Percentiles rank a stretch among this genome's conserved stretches.
These are phyloP conservation scores for cucumber (Cucumis sativus) DNA, from an alignment of 306 rosid species.

Conservation along the genomic window Cucumber_9930_V3 NC_026656.2:17918001-17918500, in stretches of 20 bases:
- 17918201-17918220: neutral
- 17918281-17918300: neutral
- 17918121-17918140: too few species aligned
- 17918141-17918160: neutral
- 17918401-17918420: constrained; percentile 86
- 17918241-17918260: neutral
- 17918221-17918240: neutral
- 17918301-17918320: neutral
- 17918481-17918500: constrained; percentile 57
- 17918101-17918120: too few species aligned
- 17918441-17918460: constrained; percentile 96
- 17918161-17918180: neutral
- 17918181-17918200: neutral
- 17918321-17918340: neutral
- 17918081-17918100: too few species aligned
- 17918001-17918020: too few species aligned
- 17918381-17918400: constrained; percentile 80
- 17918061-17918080: too few species aligned
- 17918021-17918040: too few species aligned
- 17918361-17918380: constrained; percentile 41
- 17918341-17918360: neutral
- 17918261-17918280: neutral
- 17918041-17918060: too few species aligned
- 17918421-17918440: constrained; percentile 85
- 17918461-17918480: constrained; percentile 52